phyloP scores from a whole-genome alignment of 345 rosid species.

The Eucalyptus tenuipes region DNA sequence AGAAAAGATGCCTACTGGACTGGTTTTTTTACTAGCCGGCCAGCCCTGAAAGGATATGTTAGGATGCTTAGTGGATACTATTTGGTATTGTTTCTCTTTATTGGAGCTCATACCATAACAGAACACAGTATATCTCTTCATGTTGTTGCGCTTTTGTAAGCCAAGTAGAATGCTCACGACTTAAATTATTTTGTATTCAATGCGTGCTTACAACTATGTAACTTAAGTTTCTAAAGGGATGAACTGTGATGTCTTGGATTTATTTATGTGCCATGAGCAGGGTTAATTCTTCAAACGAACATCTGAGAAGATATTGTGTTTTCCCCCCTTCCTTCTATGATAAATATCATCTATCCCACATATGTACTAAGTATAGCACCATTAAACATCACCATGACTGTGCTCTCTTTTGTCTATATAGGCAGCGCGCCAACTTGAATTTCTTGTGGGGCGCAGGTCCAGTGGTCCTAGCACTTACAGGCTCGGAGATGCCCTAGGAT shows the following conservation, averaged over 20 bases:
- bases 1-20: constrained; percentile 61
- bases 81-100: constrained; percentile 33
- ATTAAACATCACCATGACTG: background rate
- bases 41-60: constrained; percentile 59
- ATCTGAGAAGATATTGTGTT: background rate
- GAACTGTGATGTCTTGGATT: background rate
- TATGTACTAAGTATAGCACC: background rate
- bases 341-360: background rate
- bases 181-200: background rate
- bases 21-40: constrained; percentile 79
- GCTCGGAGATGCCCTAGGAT: constrained; percentile 74
- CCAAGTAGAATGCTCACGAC: background rate
- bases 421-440: constrained; percentile 87
- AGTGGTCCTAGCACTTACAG: constrained; percentile 32
- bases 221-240: background rate
- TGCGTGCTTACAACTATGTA: background rate
- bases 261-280: background rate
- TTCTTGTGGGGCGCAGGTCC: constrained; percentile 46
- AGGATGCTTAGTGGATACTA: constrained; percentile 80
- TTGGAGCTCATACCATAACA: background rate
- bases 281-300: background rate
- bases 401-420: constrained; percentile 1
- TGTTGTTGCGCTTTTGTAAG: background rate
- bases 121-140: background rate
- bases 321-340: background rate